Base-by-base conservation (phyloP, 257 asterid species). In the Nicotiana paniculata region DNA sequence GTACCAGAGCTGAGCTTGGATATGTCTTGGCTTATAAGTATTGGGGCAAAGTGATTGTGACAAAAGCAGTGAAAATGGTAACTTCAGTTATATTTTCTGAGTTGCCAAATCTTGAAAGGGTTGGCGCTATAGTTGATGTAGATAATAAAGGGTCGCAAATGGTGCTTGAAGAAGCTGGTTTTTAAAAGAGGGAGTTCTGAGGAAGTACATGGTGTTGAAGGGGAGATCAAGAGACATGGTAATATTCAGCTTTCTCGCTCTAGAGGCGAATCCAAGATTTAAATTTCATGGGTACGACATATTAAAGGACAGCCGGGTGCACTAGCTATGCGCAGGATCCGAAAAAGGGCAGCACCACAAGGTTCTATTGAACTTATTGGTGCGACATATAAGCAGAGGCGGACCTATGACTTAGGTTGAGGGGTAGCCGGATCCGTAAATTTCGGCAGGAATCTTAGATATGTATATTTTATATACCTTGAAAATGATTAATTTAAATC, bases 31-130 rank as follows among this genome's bases (percentile, higher is more conserved):
- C 90, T 2, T 54, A 63, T 15, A 81, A 90, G 63, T 84, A 89
- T 33, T 90, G 92, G 93, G 90, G 90, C n/a, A 88, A 77, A 79
- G 95, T 89, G 74, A 82, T 91, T 33, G 86, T 63, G 16, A 86
- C 90, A 0, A 63, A 64, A 35, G 92, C 91, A 5, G 89, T 89
- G 28, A 84, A 85, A 82, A 86, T 85, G 89, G 92, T 80, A 75
- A 82, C 64, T 3, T 18, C 83, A 5, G 53, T 37, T 0, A 82
- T 91, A 24, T 91, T 90, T 77, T 10, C 30, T 0, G 93, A 90
- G 77, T 89, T 87, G 90, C 83, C 84, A 6, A 28, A 69, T 39
- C 55, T 91, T 79, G 79, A 77, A 84, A 88, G 92, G 89, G 82
- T 91, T 9, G 87, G 90, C 24, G 93, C 89, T 30, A 58, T 82